A percentile compares a stretch with the other conserved stretches of the same genome.
Conservation (phyloP, 208 protist species). For the Leishmania arabica region DNA sequence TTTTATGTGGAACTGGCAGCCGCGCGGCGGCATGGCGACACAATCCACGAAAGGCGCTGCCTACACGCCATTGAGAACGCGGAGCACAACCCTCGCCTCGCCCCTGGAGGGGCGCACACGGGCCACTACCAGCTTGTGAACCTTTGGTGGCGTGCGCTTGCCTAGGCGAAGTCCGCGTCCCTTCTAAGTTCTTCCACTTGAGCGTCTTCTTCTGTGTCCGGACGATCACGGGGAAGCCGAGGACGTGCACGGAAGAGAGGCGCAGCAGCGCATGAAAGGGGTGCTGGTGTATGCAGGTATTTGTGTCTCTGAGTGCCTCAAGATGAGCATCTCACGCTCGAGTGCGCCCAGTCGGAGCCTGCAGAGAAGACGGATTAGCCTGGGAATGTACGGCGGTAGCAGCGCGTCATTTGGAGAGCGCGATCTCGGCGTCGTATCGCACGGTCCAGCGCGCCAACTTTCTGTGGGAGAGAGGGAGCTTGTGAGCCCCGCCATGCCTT, state of each 20-base stretch:
- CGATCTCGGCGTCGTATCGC: not conserved
- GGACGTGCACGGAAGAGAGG: not conserved
- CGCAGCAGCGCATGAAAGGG: not conserved
- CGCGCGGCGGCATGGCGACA: slow-evolving; percentile 33
- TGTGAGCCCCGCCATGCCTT: no score
- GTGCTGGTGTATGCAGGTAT: not conserved
- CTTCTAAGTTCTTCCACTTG: not conserved
- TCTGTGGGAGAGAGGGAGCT: no score
- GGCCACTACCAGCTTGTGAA: slow-evolving; percentile 36
- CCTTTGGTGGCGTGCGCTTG: slow-evolving; percentile 38
- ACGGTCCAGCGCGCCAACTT: no score
- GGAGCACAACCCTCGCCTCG: slow-evolving; percentile 30
- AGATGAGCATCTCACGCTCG: not conserved
- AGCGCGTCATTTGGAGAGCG: not conserved
- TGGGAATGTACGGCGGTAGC: not conserved
- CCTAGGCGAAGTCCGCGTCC: not conserved
- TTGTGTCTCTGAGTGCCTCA: not conserved
- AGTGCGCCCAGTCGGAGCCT: not conserved
- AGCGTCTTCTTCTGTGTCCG: not conserved
- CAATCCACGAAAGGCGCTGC: slow-evolving; percentile 62
- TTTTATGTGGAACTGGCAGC: slow-evolving; percentile 41
- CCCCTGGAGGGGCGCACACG: slow-evolving; percentile 11
- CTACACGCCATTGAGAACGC: slow-evolving; percentile 56
- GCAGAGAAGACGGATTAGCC: not conserved
- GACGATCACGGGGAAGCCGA: not conserved